These are phyloP conservation scores for Graphilbum fragrans DNA, from an alignment of 2,329 filamentous ascomycete species.

Conservation along the genomic window DNA sequence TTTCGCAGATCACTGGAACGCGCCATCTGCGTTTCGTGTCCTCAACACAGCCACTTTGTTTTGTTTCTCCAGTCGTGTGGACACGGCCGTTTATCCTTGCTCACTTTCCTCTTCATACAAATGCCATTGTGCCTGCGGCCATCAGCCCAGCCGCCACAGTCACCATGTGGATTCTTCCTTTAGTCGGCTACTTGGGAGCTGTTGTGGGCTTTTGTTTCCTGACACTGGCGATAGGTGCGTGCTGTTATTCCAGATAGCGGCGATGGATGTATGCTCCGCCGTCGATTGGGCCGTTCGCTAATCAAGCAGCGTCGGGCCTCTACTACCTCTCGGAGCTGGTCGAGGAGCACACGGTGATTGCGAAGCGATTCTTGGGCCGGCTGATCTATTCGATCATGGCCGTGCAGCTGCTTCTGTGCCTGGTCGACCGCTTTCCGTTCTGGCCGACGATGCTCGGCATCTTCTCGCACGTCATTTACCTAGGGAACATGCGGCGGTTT, in stretches of 20 bases:
- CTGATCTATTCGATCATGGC: slow-evolving; percentile 75
- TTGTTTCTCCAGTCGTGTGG: too few relatives aligned
- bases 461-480: slow-evolving; percentile 70
- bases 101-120: not conserved
- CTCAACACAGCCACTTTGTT: too few relatives aligned
- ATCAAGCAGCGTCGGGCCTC: slow-evolving; percentile 67
- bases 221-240: slow-evolving; percentile 80
- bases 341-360: slow-evolving; percentile 90
- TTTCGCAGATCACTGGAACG: too few relatives aligned
- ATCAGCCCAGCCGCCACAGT: slow-evolving; percentile 15
- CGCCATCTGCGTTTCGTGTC: too few relatives aligned
- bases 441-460: slow-evolving; percentile 63
- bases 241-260: too few relatives aligned
- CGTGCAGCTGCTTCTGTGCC: slow-evolving; percentile 60
- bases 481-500: slow-evolving; percentile 69
- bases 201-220: slow-evolving; percentile 85
- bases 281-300: slow-evolving; percentile 1
- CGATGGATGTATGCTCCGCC: too few relatives aligned
- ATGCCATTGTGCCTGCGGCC: not conserved
- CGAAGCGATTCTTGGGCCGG: slow-evolving; percentile 72
- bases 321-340: slow-evolving; percentile 98
- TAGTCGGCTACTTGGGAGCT: slow-evolving; percentile 82
- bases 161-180: slow-evolving; percentile 88
- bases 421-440: slow-evolving; percentile 80
- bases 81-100: too few relatives aligned